These are phyloP conservation scores for Phytophthora chlamydospora DNA, from an alignment of 352 stramenopile species.

Conservation along the genomic window DNA sequence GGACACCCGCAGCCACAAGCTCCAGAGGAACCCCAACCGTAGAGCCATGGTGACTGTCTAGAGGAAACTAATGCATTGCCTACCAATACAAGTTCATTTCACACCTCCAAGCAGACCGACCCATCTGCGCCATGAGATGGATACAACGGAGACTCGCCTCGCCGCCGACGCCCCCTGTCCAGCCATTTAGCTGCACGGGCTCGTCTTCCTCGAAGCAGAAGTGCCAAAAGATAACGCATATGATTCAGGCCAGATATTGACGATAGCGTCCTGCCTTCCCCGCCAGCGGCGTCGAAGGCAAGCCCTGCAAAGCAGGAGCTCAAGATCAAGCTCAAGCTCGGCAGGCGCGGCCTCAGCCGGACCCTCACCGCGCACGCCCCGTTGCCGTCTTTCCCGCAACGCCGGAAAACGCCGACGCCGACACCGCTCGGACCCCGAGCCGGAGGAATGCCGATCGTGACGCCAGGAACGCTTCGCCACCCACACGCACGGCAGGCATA, in stretches of 20 bases:
- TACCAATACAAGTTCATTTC: constrained; percentile 21
- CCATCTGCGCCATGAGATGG: constrained; percentile 11
- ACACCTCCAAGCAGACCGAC: not conserved
- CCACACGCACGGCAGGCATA: too few species aligned
- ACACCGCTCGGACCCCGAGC: too few species aligned
- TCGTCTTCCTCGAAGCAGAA: constrained; percentile 27
- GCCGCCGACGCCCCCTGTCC: constrained; percentile 6
- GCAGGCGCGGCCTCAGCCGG: too few species aligned
- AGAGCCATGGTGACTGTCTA: constrained; percentile 81
- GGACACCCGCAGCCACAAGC: constrained; percentile 84
- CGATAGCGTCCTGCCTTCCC: not conserved
- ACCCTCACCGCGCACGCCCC: too few species aligned
- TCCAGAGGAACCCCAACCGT: constrained; percentile 87
- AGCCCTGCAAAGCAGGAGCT: too few species aligned
- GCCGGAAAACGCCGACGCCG: too few species aligned
- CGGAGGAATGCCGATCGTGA: too few species aligned
- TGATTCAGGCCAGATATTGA: constrained; percentile 13
- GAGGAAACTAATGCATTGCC: constrained; percentile 26
- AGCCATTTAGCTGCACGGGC: constrained; percentile 19
- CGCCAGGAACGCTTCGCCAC: too few species aligned
- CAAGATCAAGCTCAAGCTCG: too few species aligned
- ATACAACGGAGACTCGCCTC: not conserved
- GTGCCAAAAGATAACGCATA: constrained; percentile 24
- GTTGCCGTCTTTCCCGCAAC: too few species aligned
- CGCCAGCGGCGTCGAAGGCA: too few species aligned